Base-by-base conservation (phyloP, 148 eudicot species). In the Cornus kousa region DNA sequence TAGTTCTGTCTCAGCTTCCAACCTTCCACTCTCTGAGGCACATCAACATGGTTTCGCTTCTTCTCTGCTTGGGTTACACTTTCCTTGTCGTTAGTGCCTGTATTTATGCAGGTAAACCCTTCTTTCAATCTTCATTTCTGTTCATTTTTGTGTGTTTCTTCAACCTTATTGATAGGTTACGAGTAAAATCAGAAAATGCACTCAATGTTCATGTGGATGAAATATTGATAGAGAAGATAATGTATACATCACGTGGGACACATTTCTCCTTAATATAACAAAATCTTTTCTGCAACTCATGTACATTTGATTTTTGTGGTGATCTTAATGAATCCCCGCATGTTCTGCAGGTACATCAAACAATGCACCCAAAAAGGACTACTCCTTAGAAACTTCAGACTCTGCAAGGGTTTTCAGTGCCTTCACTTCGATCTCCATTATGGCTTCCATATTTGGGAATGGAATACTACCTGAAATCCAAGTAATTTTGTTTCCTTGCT, bases 381-480 rank as follows among this genome's bases (percentile, higher is more conserved):
- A 94, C 77, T 88, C 98, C 40, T 73, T 97, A 76, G 97, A 87
- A 64, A 40, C 86, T 24, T 79, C 94, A 48, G 53, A 80, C 5
- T 64, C 89, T 7, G 70, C 85, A 3, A 85, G 89, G 76, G 76
- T 91, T 59, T 89, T 97, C 81, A 91, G 86, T 73, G 95, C 95
- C 65, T 97, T 97, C 89, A 88, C 93, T 82, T 92, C 99, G 43
- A 97, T 94, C 82, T 97, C 99, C 46, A 94, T 97, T 16, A 87
- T 97, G 53, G 99, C 99, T 69, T 91, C 98, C 68, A 92, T 97
- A 69, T 97, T 83, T 22, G 99, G 99, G 40, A 97, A 91, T 74
- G 99, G 99, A 37, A 92, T 97, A 79, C 90, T 97, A 11, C 99
- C 99, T 35, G 99, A 97, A 87, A 97, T 97, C 73, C 99, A 93